Conservation (phyloP, 805 yeast species). For the Nakazawaea siamensis region DNA sequence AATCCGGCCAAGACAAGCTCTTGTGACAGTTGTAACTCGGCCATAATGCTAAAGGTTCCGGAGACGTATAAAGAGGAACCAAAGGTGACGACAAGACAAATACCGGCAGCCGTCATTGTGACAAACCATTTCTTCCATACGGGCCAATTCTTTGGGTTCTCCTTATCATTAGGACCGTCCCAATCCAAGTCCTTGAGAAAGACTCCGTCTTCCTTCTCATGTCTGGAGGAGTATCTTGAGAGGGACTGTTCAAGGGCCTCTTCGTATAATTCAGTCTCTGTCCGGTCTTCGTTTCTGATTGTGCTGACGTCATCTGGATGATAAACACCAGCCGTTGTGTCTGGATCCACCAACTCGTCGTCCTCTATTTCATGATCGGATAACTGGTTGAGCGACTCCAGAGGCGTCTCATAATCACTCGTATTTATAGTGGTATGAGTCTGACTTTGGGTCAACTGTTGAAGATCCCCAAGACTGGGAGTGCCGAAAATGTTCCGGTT, state of each 20-base stretch:
- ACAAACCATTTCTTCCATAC: constrained; percentile 51
- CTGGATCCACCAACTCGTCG: background rate
- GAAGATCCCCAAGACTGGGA: constrained; percentile 1
- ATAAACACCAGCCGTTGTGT: background rate
- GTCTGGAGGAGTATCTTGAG: background rate
- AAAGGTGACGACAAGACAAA: constrained; percentile 63
- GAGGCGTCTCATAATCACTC: constrained; percentile 7
- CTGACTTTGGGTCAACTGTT: background rate
- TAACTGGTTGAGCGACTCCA: constrained; percentile 6
- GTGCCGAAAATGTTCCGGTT: constrained; percentile 6
- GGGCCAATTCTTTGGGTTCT: constrained; percentile 66
- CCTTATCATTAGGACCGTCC: constrained; percentile 58
- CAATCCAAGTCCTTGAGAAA: constrained; percentile 40
- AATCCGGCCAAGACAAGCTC: constrained; percentile 61
- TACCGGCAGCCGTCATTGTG: constrained; percentile 55
- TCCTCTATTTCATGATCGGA: constrained; percentile 8
- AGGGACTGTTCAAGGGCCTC: constrained; percentile 8
- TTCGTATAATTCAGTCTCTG: constrained; percentile 9
- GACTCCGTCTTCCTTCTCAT: constrained; percentile 17
- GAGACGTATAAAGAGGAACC: constrained; percentile 69
- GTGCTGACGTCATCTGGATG: constrained; percentile 11
- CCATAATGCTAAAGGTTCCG: constrained; percentile 48
- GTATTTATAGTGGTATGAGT: constrained; percentile 2
- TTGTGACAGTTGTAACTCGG: constrained; percentile 42
- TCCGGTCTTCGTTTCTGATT: constrained; percentile 8